phyloP scores from a whole-genome alignment of 805 yeast species.

The Metschnikowia lochheadii region DNA sequence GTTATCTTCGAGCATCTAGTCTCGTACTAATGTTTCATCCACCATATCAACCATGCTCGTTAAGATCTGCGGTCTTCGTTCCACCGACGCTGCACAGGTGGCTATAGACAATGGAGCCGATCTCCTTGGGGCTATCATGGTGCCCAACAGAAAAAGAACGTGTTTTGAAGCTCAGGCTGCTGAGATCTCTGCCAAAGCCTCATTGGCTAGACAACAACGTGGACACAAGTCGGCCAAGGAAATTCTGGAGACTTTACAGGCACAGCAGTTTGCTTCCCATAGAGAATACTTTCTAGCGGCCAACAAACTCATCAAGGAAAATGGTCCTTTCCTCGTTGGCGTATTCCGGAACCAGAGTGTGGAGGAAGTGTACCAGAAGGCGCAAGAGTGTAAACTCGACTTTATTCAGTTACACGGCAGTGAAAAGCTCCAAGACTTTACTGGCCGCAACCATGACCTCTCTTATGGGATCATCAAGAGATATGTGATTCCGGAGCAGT shows the following conservation, averaged over 20 bases:
- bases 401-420: constrained; percentile 85
- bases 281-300: constrained; percentile 32
- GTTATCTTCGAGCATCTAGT: neutral
- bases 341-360: constrained; percentile 82
- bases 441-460: constrained; percentile 38
- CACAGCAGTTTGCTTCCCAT: constrained; percentile 10
- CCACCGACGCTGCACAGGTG: constrained; percentile 59
- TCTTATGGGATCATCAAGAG: constrained; percentile 67
- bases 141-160: constrained; percentile 76
- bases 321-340: constrained; percentile 77
- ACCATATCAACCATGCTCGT: constrained; percentile 37
- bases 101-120: constrained; percentile 75
- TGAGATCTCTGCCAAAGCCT: constrained; percentile 26
- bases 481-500: constrained; percentile 56
- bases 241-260: constrained; percentile 13
- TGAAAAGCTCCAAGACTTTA: constrained; percentile 48
- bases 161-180: constrained; percentile 36
- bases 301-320: constrained; percentile 23
- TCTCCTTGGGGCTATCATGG: constrained; percentile 79
- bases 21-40: neutral
- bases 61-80: constrained; percentile 81
- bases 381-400: constrained; percentile 53
- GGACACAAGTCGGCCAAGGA: constrained; percentile 18
- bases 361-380: constrained; percentile 50
- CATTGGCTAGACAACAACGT: constrained; percentile 18